Percentiles rank a stretch among this genome's conserved stretches.
These are phyloP conservation scores for Tricholoma hemisulphureum DNA, from an alignment of 768 basidiomycete species.

Conservation along the genomic window DNA sequence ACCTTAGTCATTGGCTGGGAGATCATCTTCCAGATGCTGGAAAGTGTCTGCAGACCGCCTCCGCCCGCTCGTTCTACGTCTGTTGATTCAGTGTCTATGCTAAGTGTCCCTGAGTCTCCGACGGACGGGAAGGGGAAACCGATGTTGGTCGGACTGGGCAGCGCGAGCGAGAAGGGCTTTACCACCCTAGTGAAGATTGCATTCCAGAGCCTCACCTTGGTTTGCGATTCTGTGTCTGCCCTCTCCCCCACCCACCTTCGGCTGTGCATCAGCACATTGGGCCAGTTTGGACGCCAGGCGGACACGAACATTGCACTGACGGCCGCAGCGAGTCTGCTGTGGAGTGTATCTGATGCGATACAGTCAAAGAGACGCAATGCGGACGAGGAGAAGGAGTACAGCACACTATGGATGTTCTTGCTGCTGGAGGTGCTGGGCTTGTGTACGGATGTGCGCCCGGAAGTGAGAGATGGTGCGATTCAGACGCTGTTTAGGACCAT, in stretches of 20 bases:
- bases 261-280: slow-evolving; percentile 86
- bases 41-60: slow-evolving; percentile 75
- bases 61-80: slow-evolving; percentile 33
- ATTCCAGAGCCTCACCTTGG: slow-evolving; percentile 89
- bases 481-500: slow-evolving; percentile 93
- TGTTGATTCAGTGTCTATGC: slow-evolving; percentile 39
- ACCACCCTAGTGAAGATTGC: slow-evolving; percentile 83
- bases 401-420: slow-evolving; percentile 91
- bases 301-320: slow-evolving; percentile 97
- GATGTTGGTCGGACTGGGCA: slow-evolving; percentile 50
- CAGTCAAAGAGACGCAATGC: slow-evolving; percentile 73
- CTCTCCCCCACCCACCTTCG: slow-evolving; percentile 80
- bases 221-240: slow-evolving; percentile 87
- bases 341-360: slow-evolving; percentile 95
- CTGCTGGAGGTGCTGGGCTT: slow-evolving; percentile 80
- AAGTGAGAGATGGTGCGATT: slow-evolving; percentile 91
- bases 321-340: slow-evolving; percentile 87
- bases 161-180: slow-evolving; percentile 67
- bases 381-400: slow-evolving; percentile 70
- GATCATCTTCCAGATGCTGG: slow-evolving; percentile 87
- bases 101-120: slow-evolving; percentile 41
- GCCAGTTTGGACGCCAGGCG: slow-evolving; percentile 86
- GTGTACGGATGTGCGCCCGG: slow-evolving; percentile 77
- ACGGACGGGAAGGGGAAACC: slow-evolving; percentile 35
- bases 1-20: slow-evolving; percentile 93